phyloP scores from a whole-genome alignment of 164 flowering plant species.

The Vitis cinerea region DNA sequence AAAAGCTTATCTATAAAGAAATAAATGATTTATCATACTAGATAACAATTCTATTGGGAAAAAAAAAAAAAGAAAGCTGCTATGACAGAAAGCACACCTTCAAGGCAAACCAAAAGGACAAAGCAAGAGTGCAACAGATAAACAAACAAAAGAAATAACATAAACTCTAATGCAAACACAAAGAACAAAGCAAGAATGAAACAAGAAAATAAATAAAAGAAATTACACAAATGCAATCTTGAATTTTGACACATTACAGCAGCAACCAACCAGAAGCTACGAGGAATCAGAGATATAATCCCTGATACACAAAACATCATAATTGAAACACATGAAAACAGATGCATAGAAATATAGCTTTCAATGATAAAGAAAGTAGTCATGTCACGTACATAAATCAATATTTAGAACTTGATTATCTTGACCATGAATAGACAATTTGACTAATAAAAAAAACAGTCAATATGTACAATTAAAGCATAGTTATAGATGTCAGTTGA shows the following conservation, averaged over 20 bases:
- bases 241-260: not conserved
- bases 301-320: not conserved
- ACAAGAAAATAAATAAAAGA: not conserved
- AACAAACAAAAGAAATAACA: too few relatives aligned
- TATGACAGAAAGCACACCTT: too few relatives aligned
- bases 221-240: constrained; percentile 2
- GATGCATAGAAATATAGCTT: not conserved
- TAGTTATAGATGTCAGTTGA: not conserved
- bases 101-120: too few relatives aligned
- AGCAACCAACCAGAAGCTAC: not conserved
- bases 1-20: too few relatives aligned
- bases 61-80: too few relatives aligned
- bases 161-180: too few relatives aligned
- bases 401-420: not conserved
- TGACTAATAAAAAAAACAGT: not conserved
- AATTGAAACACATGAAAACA: not conserved
- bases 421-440: not conserved
- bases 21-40: too few relatives aligned
- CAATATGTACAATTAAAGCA: constrained; percentile 1
- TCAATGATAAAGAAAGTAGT: not conserved
- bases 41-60: too few relatives aligned
- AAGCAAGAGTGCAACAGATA: too few relatives aligned
- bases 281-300: not conserved
- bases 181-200: too few relatives aligned
- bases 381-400: not conserved